Base-by-base conservation (phyloP, 192 early-diverging fungal genomes). In the Coemansia sp. region DNA sequence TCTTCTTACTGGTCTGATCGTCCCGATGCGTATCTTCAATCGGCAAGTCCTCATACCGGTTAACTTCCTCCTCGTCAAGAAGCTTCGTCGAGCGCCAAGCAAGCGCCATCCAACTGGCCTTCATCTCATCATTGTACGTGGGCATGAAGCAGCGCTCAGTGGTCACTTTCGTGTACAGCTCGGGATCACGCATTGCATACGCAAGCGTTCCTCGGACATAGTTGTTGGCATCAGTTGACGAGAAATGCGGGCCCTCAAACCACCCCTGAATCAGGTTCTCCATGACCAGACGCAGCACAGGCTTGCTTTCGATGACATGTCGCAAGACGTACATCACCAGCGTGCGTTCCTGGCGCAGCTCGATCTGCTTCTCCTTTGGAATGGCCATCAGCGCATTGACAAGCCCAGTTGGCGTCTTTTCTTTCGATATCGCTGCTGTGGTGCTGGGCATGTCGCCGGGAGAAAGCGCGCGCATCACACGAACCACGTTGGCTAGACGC, bases 281-380 rank as follows among this genome's bases (percentile, higher is more conserved):
- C 87, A 98, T 92, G 7, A 86, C 75, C 45, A 71, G 64, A 63
- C 82, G 76, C 58, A 97, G 72, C 2, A 91, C 83, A 3, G 72
- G 72, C 16, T 76, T 63, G 64, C 89, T 86, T 73, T 98, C 96
- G 63, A 96, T 85, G 13, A 92, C 86, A 68, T 98, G 94, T 4
- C 95, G 88, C 58, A 98, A 67, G n/a, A 98, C 92, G 69, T 96
- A 91, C 18, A 92, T 77, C 10, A 91, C 85, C 49, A 96, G 86
- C 41, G 88, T 86, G 47, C 90, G 90, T 61, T 95, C 92, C 15
- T 92, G 88, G 52, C 89, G 85, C 69, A 94, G 90, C 37, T 85
- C 85, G 57, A 87, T 88, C 11, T 89, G 73, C 22, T 87, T 78
- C 18, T 85, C 77, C 66, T 84, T 87, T 40, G 82, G 69, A 16